Evolutionary conservation across 139 green algal species (phyloP).

Genomic region (Chlamydomonas sp.): DNA sequence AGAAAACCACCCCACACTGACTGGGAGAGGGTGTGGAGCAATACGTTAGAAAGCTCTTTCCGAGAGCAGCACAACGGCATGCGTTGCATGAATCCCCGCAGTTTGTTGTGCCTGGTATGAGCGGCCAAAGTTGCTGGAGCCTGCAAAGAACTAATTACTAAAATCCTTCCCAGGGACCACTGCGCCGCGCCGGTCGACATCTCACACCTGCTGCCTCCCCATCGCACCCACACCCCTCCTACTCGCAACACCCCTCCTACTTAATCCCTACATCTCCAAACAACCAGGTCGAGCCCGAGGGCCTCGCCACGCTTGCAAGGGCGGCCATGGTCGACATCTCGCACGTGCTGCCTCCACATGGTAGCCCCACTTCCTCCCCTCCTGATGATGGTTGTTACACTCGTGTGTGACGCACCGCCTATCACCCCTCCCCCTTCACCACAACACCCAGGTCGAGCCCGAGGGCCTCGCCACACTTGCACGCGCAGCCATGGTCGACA

Average conservation of each 20-base stretch:
- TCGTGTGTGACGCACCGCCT: not conserved
- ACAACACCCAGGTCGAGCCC: constrained; percentile 23
- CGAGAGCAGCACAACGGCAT: too few species aligned
- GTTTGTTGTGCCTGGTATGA: too few species aligned
- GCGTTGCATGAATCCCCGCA: too few species aligned
- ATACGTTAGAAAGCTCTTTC: too few species aligned
- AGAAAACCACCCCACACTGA: too few species aligned
- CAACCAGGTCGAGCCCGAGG: constrained; percentile 31
- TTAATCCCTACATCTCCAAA: not conserved
- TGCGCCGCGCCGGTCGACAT: constrained; percentile 34
- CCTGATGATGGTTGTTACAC: not conserved
- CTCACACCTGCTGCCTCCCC: constrained; percentile 27
- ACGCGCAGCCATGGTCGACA: constrained; percentile 37
- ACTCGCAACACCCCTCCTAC: not conserved
- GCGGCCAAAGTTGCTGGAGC: too few species aligned
- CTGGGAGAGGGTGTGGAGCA: too few species aligned
- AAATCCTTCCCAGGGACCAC: too few species aligned
- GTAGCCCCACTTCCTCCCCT: not conserved
- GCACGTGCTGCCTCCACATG: constrained; percentile 24
- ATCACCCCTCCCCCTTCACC: not conserved
- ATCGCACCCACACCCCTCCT: not conserved
- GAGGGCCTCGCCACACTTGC: constrained; percentile 34
- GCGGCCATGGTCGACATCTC: constrained; percentile 35
- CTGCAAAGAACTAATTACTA: too few species aligned
- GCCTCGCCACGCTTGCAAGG: constrained; percentile 27